A percentile compares a stretch with the other conserved stretches of the same genome.
Evolutionary conservation across 345 rosid genomes (phyloP).

Genomic region (Nasturtium officinale): DNA sequence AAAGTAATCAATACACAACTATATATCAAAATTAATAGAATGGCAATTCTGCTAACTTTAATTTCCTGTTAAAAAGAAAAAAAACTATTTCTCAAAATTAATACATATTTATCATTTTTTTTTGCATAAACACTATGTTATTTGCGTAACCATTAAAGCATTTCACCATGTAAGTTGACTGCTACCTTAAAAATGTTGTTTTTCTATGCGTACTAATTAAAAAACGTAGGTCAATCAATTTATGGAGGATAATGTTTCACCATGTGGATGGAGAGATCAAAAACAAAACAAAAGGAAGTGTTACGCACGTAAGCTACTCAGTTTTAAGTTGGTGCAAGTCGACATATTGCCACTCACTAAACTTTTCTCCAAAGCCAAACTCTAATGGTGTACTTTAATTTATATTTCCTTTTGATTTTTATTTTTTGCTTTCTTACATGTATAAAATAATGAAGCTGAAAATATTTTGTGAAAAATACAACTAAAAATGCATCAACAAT

Average conservation of each 20-base stretch:
- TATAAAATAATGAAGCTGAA: neutral
- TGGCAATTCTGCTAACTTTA: neutral
- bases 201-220: neutral
- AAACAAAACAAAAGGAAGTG: constrained; percentile 1
- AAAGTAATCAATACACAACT: constrained; percentile 27
- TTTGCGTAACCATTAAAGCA: neutral
- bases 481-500: neutral
- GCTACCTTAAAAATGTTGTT: neutral
- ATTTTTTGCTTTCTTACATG: neutral
- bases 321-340: constrained; percentile 38
- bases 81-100: neutral
- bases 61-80: neutral
- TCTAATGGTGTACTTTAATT: constrained; percentile 35
- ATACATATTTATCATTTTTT: neutral
- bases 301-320: constrained; percentile 39
- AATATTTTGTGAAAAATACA: neutral
- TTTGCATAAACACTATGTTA: neutral
- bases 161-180: neutral
- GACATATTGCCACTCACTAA: constrained; percentile 39
- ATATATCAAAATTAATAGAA: too few relatives aligned
- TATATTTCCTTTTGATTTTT: constrained; percentile 13
- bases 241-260: neutral
- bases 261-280: neutral
- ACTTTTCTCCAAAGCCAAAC: constrained; percentile 41
- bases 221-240: neutral